Percentiles rank a stretch among this genome's conserved stretches.
These are phyloP conservation scores for Aspergillus ochraceus DNA, from an alignment of 2,329 filamentous ascomycete genomes.

Conservation along the genomic window DNA sequence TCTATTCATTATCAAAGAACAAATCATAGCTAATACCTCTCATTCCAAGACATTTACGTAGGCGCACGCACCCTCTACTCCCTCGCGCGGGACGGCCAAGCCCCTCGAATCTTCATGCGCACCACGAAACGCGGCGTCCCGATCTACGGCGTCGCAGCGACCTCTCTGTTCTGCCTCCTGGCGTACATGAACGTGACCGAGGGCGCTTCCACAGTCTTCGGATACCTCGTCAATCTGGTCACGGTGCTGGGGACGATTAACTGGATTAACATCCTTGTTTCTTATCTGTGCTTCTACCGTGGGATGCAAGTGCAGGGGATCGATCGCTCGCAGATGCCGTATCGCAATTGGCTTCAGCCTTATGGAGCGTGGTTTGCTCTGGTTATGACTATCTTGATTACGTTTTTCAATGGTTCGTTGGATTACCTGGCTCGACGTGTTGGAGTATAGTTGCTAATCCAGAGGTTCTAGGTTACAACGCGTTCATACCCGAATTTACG, in stretches of 20 bases:
- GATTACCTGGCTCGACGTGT: no score
- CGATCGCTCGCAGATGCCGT: no score
- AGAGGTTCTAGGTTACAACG: no score
- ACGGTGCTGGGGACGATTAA: constrained; percentile 60
- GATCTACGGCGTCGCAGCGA: constrained; percentile 57
- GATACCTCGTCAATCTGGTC: constrained; percentile 58
- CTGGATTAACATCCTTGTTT: constrained; percentile 29
- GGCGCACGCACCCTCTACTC: constrained; percentile 55
- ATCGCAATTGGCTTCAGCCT: no score
- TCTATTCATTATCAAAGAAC: no score
- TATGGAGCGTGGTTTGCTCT: no score
- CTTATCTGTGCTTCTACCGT: no score
- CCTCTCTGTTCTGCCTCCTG: constrained; percentile 56
- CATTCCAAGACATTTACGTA: constrained; percentile 49
- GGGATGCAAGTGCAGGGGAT: no score
- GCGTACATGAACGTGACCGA: constrained; percentile 55
- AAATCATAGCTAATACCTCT: background rate
- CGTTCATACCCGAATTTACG: no score
- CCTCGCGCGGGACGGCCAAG: constrained; percentile 54
- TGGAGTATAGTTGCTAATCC: no score
- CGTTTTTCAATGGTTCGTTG: no score
- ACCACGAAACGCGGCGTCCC: constrained; percentile 63
- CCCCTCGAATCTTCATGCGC: constrained; percentile 56
- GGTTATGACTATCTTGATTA: no score
- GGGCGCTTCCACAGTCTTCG: constrained; percentile 52